These are phyloP conservation scores for Lachnellula suecica DNA, from an alignment of 2,329 filamentous ascomycete species.

Conservation along the genomic window DNA sequence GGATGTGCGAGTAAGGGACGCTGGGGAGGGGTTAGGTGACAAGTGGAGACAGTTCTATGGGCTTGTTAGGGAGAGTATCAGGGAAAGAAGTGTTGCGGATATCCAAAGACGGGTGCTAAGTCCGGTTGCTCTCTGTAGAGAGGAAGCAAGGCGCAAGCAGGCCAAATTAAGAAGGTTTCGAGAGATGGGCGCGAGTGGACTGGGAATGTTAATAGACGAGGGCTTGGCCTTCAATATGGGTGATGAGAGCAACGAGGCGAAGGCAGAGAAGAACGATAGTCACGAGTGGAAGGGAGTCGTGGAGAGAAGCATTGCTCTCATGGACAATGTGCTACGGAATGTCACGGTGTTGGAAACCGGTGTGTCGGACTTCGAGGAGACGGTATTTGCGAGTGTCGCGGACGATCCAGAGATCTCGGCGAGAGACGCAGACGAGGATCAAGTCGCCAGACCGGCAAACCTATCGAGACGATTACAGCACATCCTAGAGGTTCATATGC, in stretches of 20 bases:
- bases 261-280: slow-evolving; percentile 40
- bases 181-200: slow-evolving; percentile 78
- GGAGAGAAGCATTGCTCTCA: slow-evolving; percentile 76
- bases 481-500: slow-evolving; percentile 69
- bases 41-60: slow-evolving; percentile 74
- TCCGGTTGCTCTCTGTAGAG: slow-evolving; percentile 72
- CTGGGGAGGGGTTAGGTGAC: slow-evolving; percentile 41
- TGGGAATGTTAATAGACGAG: slow-evolving; percentile 86
- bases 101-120: slow-evolving; percentile 73
- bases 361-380: slow-evolving; percentile 65
- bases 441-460: slow-evolving; percentile 44
- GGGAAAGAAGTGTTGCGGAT: slow-evolving; percentile 68
- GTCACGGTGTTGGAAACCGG: slow-evolving; percentile 62
- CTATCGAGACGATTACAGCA: slow-evolving; percentile 66
- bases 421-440: slow-evolving; percentile 41
- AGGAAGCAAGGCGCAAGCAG: slow-evolving; percentile 75
- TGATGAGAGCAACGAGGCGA: slow-evolving; percentile 52
- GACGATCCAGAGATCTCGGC: slow-evolving; percentile 58
- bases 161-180: slow-evolving; percentile 69
- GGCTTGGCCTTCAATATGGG: slow-evolving; percentile 68
- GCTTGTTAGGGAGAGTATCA: slow-evolving; percentile 74
- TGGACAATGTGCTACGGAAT: slow-evolving; percentile 80
- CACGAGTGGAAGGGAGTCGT: slow-evolving; percentile 71
- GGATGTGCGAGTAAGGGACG: slow-evolving; percentile 19
- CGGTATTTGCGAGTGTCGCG: slow-evolving; percentile 61